Evolutionary conservation across 2,329 filamentous ascomycete species (phyloP).

Genomic region (Aspergillus pseudotamarii): DNA sequence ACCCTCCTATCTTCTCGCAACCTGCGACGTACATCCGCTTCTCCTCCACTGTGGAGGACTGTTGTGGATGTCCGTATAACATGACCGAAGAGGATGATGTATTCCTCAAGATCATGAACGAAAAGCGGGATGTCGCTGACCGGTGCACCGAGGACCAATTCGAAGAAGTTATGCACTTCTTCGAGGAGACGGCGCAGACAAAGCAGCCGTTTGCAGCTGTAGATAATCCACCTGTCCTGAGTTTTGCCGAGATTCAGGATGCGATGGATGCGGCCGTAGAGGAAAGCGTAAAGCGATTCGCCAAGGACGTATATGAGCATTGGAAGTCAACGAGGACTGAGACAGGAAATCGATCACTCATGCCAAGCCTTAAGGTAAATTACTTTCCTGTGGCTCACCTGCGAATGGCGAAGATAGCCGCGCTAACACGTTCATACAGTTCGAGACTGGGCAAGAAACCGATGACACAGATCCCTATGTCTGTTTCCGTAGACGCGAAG

Average conservation of each 20-base stretch:
- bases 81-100: conserved; percentile 89
- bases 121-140: conserved; percentile 65
- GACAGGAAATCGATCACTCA: conserved; percentile 70
- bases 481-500: conserved; percentile 93
- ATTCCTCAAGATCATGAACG: conserved; percentile 82
- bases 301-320: conserved; percentile 83
- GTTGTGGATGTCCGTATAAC: conserved; percentile 86
- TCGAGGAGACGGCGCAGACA: conserved; percentile 80
- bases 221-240: conserved; percentile 78
- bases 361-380: conserved; percentile 72
- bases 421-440: conserved; percentile 46
- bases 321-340: conserved; percentile 75
- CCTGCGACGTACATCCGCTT: conserved; percentile 95
- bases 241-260: conserved; percentile 75
- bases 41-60: conserved; percentile 97
- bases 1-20: conserved; percentile 76
- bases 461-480: conserved; percentile 97
- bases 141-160: conserved; percentile 88
- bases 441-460: conserved; percentile 90
- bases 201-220: conserved; percentile 88
- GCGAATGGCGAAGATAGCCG: not conserved
- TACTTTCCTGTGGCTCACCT: not conserved
- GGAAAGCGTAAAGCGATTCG: conserved; percentile 58
- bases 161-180: conserved; percentile 91
- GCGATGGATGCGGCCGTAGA: conserved; percentile 64